A percentile compares a stretch with the other conserved stretches of the same genome.
Evolutionary conservation across 2,329 filamentous ascomycete genomes (phyloP).

Genomic region (Tolypocladium paradoxum): DNA sequence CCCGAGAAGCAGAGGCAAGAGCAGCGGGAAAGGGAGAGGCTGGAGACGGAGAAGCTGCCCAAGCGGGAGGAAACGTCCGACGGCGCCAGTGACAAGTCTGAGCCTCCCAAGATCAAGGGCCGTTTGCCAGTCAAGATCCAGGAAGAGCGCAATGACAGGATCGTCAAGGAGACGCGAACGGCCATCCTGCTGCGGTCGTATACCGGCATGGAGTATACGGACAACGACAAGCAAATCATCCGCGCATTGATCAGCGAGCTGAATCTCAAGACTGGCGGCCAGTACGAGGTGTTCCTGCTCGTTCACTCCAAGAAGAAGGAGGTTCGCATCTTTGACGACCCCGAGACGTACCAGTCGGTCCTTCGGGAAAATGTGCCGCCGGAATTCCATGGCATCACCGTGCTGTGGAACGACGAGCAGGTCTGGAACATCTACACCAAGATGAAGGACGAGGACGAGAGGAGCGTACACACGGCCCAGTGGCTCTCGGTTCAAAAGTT

Average conservation of each 20-base stretch:
- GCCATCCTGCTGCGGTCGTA: conserved; percentile 69
- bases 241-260: conserved; percentile 72
- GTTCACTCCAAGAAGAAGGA: conserved; percentile 63
- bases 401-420: conserved; percentile 64
- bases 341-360: conserved; percentile 46
- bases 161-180: conserved; percentile 42
- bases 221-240: conserved; percentile 69
- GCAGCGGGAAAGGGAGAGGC: conserved; percentile 1
- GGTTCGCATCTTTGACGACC: conserved; percentile 47
- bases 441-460: conserved; percentile 49
- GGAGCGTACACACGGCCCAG: conserved; percentile 48
- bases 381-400: conserved; percentile 60
- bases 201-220: conserved; percentile 62
- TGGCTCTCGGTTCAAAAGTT: conserved; percentile 70
- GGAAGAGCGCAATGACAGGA: conserved; percentile 9
- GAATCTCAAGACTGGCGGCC: conserved; percentile 62
- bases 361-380: conserved; percentile 53
- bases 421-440: conserved; percentile 70
- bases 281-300: conserved; percentile 71
- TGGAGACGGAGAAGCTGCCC: not conserved
- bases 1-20: conserved; percentile 4
- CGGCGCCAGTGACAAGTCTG: not conserved
- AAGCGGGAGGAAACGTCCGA: conserved; percentile 1
- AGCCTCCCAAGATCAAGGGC: conserved; percentile 5
- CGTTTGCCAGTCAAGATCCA: conserved; percentile 4